Percentiles rank a stretch among this genome's conserved stretches.
Conservation (phyloP, 2,329 filamentous ascomycete genomes). For the Ambrosiella beaveri region DNA sequence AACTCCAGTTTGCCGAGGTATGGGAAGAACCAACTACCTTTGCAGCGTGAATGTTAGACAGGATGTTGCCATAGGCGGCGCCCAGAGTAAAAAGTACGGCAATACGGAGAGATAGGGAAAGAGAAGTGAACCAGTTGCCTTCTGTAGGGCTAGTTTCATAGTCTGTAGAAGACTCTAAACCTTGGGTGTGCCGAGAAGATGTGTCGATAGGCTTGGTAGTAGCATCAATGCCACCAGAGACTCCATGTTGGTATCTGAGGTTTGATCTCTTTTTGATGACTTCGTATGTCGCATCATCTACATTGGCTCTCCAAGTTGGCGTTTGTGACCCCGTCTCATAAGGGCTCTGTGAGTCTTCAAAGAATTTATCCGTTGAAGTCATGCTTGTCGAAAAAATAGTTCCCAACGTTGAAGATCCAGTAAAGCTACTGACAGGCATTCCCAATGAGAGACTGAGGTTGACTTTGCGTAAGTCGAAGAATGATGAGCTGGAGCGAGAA, state of each 20-base stretch:
- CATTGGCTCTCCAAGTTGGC: slow-evolving; percentile 30
- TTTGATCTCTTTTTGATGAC: slow-evolving; percentile 26
- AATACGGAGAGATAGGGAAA: slow-evolving; percentile 40
- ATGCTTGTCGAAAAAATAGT: slow-evolving; percentile 70
- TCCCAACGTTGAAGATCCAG: slow-evolving; percentile 67
- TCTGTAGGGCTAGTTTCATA: neutral
- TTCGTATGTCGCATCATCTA: slow-evolving; percentile 29
- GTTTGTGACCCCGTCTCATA: slow-evolving; percentile 67
- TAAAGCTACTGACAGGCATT: neutral
- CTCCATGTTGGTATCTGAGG: slow-evolving; percentile 12
- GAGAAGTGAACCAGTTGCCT: slow-evolving; percentile 13
- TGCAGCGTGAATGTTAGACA: slow-evolving; percentile 3
- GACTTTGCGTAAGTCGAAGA: slow-evolving; percentile 54
- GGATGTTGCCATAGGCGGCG: slow-evolving; percentile 22
- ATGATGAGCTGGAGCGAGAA: slow-evolving; percentile 15
- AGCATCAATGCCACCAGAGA: neutral
- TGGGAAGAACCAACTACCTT: neutral
- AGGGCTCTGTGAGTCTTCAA: slow-evolving; percentile 45
- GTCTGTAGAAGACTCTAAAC: neutral
- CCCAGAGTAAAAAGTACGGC: slow-evolving; percentile 61
- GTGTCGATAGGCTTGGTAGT: neutral
- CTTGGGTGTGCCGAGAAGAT: neutral
- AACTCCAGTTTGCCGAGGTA: slow-evolving; percentile 33
- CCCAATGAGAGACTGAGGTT: slow-evolving; percentile 48
- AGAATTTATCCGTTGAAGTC: slow-evolving; percentile 30